phyloP scores from a whole-genome alignment of 768 basidiomycete species.

The Botryobasidium botryosum region DNA sequence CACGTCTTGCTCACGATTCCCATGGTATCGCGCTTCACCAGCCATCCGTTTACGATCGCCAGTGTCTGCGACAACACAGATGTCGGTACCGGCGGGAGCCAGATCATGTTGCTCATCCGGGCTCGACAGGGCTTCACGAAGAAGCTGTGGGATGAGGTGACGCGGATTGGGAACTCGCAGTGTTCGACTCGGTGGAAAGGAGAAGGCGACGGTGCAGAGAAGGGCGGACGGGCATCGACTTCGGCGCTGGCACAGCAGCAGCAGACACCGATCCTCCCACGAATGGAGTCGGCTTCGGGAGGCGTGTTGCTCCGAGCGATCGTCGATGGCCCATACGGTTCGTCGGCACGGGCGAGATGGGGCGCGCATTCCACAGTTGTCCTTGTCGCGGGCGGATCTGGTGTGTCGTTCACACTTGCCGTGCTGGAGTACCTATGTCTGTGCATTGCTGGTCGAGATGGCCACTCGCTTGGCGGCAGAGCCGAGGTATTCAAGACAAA shows the following conservation, averaged over 20 bases:
- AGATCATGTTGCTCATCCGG: constrained; percentile 49
- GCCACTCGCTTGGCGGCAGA: constrained; percentile 29
- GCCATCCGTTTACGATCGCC: constrained; percentile 61
- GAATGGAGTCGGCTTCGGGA: too few species aligned
- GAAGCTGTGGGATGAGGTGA: constrained; percentile 42
- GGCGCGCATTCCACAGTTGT: constrained; percentile 38
- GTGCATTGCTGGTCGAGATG: constrained; percentile 39
- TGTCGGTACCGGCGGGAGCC: constrained; percentile 30
- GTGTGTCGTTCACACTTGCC: constrained; percentile 53
- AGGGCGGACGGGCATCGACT: neutral
- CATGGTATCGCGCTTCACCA: constrained; percentile 37
- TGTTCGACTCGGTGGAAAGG: neutral
- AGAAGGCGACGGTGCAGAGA: neutral
- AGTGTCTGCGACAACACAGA: constrained; percentile 35
- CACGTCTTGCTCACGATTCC: constrained; percentile 57
- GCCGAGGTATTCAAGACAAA: constrained; percentile 26
- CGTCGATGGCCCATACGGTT: constrained; percentile 58
- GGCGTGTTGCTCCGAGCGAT: constrained; percentile 39
- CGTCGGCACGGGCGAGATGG: constrained; percentile 42
- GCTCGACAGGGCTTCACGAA: constrained; percentile 54
- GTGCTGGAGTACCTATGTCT: constrained; percentile 47
- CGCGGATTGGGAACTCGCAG: constrained; percentile 15
- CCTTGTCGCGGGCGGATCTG: constrained; percentile 56
- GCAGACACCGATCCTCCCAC: neutral
- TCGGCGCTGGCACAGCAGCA: neutral